A percentile compares a stretch with the other conserved stretches of the same genome.
Evolutionary conservation across 2,329 filamentous ascomycete species (phyloP).

Genomic region (Pyrenochaeta sp.): DNA sequence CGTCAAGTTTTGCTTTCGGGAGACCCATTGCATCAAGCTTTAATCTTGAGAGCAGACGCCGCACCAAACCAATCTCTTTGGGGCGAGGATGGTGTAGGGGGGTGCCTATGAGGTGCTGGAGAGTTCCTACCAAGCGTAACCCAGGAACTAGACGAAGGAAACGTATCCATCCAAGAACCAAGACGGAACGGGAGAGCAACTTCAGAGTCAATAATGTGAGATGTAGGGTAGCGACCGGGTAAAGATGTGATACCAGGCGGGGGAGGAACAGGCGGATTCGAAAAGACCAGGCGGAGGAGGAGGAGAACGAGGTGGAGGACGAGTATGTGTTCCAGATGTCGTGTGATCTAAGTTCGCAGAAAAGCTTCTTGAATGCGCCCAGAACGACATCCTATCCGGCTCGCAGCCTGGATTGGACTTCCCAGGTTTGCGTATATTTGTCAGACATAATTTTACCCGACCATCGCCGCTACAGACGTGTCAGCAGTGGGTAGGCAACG

Average conservation of each 20-base stretch:
- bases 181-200: neutral
- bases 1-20: neutral
- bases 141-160: too few relatives aligned
- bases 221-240: neutral
- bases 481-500: constrained; percentile 16
- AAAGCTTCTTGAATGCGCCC: neutral
- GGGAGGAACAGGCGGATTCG: neutral
- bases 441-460: neutral
- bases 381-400: neutral
- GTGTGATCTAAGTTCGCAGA: neutral
- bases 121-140: neutral
- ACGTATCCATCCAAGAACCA: neutral
- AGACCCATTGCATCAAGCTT: neutral
- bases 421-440: neutral
- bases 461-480: neutral
- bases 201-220: neutral
- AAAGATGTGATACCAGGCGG: neutral
- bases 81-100: neutral
- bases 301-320: neutral
- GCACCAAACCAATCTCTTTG: neutral
- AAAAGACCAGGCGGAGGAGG: neutral
- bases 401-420: neutral
- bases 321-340: neutral
- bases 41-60: neutral
- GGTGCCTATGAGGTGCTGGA: neutral